Base-by-base conservation (phyloP, 1,139 yeast genomes). In the Blastobotrys serpentis region DNA sequence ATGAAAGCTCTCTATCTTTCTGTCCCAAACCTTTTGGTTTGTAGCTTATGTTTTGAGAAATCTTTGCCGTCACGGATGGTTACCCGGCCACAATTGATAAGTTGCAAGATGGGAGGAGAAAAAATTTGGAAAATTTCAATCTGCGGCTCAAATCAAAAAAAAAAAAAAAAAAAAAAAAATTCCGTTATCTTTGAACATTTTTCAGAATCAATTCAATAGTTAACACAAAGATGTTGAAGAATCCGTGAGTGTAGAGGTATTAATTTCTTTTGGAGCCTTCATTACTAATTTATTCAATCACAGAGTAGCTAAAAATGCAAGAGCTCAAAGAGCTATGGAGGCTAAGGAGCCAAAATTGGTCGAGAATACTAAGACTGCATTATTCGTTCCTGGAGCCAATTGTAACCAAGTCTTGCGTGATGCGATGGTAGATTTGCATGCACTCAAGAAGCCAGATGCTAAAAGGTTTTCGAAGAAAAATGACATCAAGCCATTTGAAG, bases 251-350 rank as follows among this genome's bases (percentile, higher is more conserved):
- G 25, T 13, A 13, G 11, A 11, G 16, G 16, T 4, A 11, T 6
- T 6, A 30, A 6, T 16, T 5, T n/a, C n/a, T n/a, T n/a, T n/a
- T n/a, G n/a, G n/a, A n/a, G n/a, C 25, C 4, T 21, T 11, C 18
- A 26, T 36, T 19, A 37, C 14, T 11, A 40, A 22, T n/a, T n/a
- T 40, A 19, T 14, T 23, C 5, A 29, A 18, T 29, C 13, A 3
- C 13, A 70, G 73, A 26, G 84, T 85, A 56, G 98, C 99, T 43
- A 90, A 89, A 72, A 92, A 85, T 65, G 97, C 97, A 51, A 88
- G 98, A 65, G 81, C 97, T 49, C 94, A 94, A 74, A 82, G 99
- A 68, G 98, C 96, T 11, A 68, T 90, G 59, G 96, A 90, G 53
- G 85, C 86, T 62, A 84, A 81, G 60, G 96, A 88, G 63, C 82